Evolutionary conservation across 352 stramenopile species (phyloP), one percentile per base, ranked within the genome.

Genomic region (Phytopythium boreale): DNA sequence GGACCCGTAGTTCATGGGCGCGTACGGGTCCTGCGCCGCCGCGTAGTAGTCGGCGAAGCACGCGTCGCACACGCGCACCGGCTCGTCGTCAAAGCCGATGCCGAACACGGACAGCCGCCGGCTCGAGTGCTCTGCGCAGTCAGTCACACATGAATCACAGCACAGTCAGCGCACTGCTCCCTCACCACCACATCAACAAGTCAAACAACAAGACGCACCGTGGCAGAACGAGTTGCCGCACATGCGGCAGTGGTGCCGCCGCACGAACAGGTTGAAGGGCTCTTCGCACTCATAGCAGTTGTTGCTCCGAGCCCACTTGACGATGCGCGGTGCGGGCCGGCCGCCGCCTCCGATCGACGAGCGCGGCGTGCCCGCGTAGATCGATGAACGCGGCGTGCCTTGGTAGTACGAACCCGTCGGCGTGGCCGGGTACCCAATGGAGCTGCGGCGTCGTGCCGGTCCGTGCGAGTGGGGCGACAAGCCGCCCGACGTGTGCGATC

Each of bases 141-240:
- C 14, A n/a, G 43, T 57, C 50, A 56, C 3, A 27, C 19, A 31
- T 14, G 12, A 11, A 39, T 39, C 34, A 39, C 44, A 29, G 22
- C 41, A 51, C 36, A 22, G 22, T 56, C 58, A 56, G 26, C 3
- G 0, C 34, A 44, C 27, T 46, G 29, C 58, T 4, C 34, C 2
- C 12, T 8, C 2, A 36, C 29, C 26, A 55, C 24, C 59, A 63
- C 5, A 63, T 9, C 55, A 62, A 50, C 43, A 50, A 50, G 46
- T n/a, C 46, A 29, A 12, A 19, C 49, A 58, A 26, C 37, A 29
- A 46, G 22, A 66, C 61, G 20, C 63, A 73, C 67, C 75, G 60
- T 93, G 84, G 59, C 88, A 96, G 72, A 96, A 96, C 49, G 85
- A 95, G 50, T 90, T 90, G 24, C 88, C 88, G 52, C 88, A 96